Base-by-base conservation (phyloP, 1,284 basidiomycete species). In the Leccinum solheimii region DNA sequence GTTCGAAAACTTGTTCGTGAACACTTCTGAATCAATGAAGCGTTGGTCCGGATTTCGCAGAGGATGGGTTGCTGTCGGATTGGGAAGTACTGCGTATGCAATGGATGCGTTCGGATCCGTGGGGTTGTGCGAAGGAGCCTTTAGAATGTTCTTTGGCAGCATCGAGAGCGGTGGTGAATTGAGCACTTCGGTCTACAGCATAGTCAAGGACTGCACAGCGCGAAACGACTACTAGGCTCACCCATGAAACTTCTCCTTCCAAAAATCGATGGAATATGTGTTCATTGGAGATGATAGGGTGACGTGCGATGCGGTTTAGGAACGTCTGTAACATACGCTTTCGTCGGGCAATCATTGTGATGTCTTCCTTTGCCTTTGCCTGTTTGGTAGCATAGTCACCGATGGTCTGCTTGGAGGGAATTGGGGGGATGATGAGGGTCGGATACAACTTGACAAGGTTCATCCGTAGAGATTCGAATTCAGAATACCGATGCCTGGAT, bases 321-420 rank as follows among this genome's bases (percentile, higher is more conserved):
- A 99, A 99, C 14, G 94, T 95, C 74, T 96, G 93, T 26, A 99
- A 82, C 88, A 98, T 94, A 45, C 97, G 88, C 75, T 95, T 97
- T 56, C 97, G 85, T 61, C 92, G 83, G 0, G 94, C 88, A 72
- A 99, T 98, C 79, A 98, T 88, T 2, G 90, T 87, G 1, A 91
- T 88, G 72, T 99, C 97, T 72, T 99, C 96, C 74, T 97, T 98
- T 11, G 97, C 97, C 77, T 97, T 98, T 16, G 85, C 89, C 74
- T 98, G 97, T 78, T 98, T 98, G 64, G 96, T 91, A 0, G 97
- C 97, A 80, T 99, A 99, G 72, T 99, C 97, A 30, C 94, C 87
- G 32, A 99, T 82, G 2, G 91, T 92, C 78, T 99, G 96, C 78
- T 99, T 99, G 4, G 93, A 95, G 1, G 97, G 97, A 64, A 99